Evolutionary conservation across 2,329 filamentous ascomycete genomes (phyloP).

Genomic region (Aureobasidium mangrovei): DNA sequence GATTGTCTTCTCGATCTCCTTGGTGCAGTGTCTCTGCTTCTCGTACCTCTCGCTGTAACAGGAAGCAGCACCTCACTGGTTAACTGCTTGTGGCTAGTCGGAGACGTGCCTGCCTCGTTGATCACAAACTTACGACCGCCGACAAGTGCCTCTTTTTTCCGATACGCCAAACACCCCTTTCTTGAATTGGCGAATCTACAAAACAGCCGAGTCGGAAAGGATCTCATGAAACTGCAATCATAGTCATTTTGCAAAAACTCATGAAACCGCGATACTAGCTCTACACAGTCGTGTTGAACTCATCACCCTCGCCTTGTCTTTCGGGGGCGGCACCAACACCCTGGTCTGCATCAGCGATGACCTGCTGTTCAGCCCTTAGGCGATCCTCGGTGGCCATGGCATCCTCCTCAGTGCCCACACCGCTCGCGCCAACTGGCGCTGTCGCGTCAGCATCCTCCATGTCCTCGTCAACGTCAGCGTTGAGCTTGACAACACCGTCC

Average conservation of each 20-base stretch:
- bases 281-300: conserved; percentile 40
- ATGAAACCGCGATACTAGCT: background rate
- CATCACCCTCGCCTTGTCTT: conserved; percentile 38
- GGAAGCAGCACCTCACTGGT: too few species aligned
- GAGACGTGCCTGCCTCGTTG: too few species aligned
- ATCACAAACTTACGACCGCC: too few species aligned
- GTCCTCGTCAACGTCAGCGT: conserved; percentile 26
- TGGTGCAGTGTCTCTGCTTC: too few species aligned
- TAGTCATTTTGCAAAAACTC: too few species aligned
- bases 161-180: background rate
- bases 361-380: conserved; percentile 32
- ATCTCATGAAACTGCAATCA: too few species aligned
- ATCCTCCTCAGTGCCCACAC: conserved; percentile 26
- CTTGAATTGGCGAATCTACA: too few species aligned
- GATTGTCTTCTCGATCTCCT: too few species aligned
- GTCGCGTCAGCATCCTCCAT: conserved; percentile 18
- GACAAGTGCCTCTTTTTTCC: too few species aligned
- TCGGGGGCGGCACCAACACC: conserved; percentile 35
- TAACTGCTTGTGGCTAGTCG: too few species aligned
- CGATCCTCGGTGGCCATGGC: conserved; percentile 33
- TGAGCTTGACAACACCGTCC: conserved; percentile 16
- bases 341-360: conserved; percentile 29
- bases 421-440: conserved; percentile 18
- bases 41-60: too few species aligned
- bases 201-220: too few species aligned